Percentiles rank a stretch among this genome's conserved stretches.
These are phyloP conservation scores for Torulaspora gathmanii DNA, from an alignment of 805 yeast genomes.

Conservation along the genomic window DNA sequence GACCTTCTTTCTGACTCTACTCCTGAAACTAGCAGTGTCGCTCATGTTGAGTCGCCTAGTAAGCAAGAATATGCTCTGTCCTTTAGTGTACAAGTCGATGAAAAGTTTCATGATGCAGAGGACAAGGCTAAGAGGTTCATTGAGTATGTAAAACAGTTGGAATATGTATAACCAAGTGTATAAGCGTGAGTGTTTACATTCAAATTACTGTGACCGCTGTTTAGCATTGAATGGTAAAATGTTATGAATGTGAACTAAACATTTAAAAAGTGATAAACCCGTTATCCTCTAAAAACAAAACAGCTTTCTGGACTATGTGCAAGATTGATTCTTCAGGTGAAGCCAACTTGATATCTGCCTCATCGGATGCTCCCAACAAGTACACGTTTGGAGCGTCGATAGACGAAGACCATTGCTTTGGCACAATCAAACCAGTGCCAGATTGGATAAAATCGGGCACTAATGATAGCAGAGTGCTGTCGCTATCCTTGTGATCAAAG, in stretches of 20 bases:
- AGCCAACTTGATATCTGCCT: conserved; percentile 56
- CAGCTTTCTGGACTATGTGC: conserved; percentile 69
- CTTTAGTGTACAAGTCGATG: conserved; percentile 22
- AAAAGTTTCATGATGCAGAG: conserved; percentile 22
- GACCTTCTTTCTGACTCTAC: conserved; percentile 21
- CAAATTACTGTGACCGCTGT: neutral
- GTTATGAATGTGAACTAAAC: conserved; percentile 3
- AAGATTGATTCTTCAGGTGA: conserved; percentile 53
- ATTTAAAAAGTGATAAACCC: conserved; percentile 63
- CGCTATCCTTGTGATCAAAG: conserved; percentile 49
- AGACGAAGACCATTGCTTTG: conserved; percentile 28
- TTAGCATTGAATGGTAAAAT: neutral
- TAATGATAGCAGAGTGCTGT: conserved; percentile 63
- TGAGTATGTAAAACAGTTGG: conserved; percentile 20
- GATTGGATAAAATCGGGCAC: conserved; percentile 48
- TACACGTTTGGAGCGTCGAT: conserved; percentile 36
- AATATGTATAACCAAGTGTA: conserved; percentile 4
- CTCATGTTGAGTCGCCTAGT: neutral
- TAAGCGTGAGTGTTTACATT: neutral
- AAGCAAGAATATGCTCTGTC: conserved; percentile 17
- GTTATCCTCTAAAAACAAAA: conserved; percentile 69
- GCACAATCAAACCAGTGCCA: conserved; percentile 86
- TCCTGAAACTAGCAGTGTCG: neutral
- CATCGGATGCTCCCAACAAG: conserved; percentile 44
- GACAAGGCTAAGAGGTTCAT: conserved; percentile 27